Percentiles rank a stretch among this genome's conserved stretches.
Evolutionary conservation across 345 rosid species (phyloP).

Genomic region (Pistacia atlantica): DNA sequence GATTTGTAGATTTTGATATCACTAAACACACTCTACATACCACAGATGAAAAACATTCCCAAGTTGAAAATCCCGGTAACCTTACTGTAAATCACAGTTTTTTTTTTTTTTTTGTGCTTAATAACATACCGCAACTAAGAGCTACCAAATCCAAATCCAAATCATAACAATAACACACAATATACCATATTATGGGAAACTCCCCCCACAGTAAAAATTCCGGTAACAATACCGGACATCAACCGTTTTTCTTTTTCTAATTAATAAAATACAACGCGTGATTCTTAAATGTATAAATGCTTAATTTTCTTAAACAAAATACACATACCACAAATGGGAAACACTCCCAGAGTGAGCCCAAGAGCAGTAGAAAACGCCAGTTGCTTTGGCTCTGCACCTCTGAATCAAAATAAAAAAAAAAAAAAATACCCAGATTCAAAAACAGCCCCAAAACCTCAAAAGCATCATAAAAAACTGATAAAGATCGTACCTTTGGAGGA

Average conservation of each 20-base stretch:
- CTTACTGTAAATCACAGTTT: too few relatives aligned
- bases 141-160: too few relatives aligned
- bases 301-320: neutral
- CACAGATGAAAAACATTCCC: constrained; percentile 91
- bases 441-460: neutral
- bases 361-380: constrained; percentile 87
- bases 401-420: constrained; percentile 21
- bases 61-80: constrained; percentile 35
- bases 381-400: constrained; percentile 60
- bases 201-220: too few relatives aligned
- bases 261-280: too few relatives aligned
- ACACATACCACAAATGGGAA: constrained; percentile 87
- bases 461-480: neutral
- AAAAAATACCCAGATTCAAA: constrained; percentile 3
- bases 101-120: too few relatives aligned
- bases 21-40: constrained; percentile 30
- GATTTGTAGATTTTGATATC: too few relatives aligned
- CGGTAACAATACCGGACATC: neutral
- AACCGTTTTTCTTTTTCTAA: too few relatives aligned
- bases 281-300: too few relatives aligned
- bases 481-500: constrained; percentile 61
- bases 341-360: constrained; percentile 83
- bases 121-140: too few relatives aligned
- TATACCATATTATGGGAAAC: too few relatives aligned
- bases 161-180: too few relatives aligned